phyloP scores from a whole-genome alignment of 768 basidiomycete genomes.

The Boletus fagicola region DNA sequence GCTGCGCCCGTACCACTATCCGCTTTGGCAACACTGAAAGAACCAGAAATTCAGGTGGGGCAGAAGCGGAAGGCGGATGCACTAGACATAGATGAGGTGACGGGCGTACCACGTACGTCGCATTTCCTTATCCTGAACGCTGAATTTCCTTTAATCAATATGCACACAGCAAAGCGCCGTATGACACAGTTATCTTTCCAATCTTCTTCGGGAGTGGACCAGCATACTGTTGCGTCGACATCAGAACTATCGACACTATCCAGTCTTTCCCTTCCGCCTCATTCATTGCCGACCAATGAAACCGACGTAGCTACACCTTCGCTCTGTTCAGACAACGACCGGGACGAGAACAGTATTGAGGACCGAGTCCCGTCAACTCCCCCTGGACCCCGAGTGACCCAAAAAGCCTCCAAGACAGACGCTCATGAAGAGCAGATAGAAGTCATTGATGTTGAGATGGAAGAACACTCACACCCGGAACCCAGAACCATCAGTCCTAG shows the following conservation, averaged over 20 bases:
- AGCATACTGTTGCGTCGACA: constrained; percentile 8
- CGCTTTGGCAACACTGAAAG: constrained; percentile 3
- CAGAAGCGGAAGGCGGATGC: constrained; percentile 35
- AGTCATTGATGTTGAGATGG: constrained; percentile 41
- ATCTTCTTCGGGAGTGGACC: constrained; percentile 23
- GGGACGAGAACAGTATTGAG: constrained; percentile 46
- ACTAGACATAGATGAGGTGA: constrained; percentile 25
- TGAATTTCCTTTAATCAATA: constrained; percentile 1
- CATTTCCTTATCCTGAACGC: background rate
- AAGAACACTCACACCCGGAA: constrained; percentile 15
- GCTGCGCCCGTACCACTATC: constrained; percentile 21
- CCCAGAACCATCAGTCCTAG: constrained; percentile 7
- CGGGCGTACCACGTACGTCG: constrained; percentile 36
- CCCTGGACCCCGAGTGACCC: constrained; percentile 37
- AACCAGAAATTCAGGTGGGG: constrained; percentile 10
- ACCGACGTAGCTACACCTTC: constrained; percentile 60
- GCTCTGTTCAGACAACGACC: constrained; percentile 71
- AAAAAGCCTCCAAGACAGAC: background rate
- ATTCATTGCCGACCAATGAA: constrained; percentile 35
- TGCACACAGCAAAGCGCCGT: constrained; percentile 40
- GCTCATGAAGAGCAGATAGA: constrained; percentile 20
- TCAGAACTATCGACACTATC: constrained; percentile 28
- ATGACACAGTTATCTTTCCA: constrained; percentile 30
- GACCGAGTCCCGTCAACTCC: constrained; percentile 50
- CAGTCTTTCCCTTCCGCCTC: constrained; percentile 20